Base-by-base conservation (phyloP, 768 basidiomycete species). In the Fibroporia radiculosa region DNA sequence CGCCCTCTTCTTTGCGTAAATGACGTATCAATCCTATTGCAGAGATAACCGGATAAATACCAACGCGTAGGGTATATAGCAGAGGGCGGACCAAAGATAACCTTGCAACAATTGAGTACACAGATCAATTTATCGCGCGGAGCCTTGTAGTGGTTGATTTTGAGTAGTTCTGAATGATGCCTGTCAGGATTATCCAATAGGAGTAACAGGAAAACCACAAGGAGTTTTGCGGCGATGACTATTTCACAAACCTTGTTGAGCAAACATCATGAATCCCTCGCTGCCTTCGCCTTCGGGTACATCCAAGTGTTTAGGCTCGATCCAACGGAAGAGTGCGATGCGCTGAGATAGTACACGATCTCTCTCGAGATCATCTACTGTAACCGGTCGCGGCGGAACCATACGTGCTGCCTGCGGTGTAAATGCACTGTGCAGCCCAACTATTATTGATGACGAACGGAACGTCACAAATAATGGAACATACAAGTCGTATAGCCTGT, bases 141-240 rank as follows among this genome's bases (percentile, higher is more conserved):
- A 8, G 96, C 96, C 63, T 98, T 98, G 71, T 98, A 99, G 60
- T 97, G 93, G 57, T 96, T 98, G 50, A 99, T 84, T 73, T 97
- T 98, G 54, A 92, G 64, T 33, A 99, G 70, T 63, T 99, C 96
- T 91, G 57, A 28, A 25, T n/a, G n/a, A n/a, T n/a, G n/a, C n/a
- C n/a, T n/a, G n/a, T n/a, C n/a, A n/a, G n/a, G n/a, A n/a, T n/a
- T n/a, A n/a, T n/a, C n/a, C n/a, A n/a, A n/a, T n/a, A n/a, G n/a
- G n/a, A n/a, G n/a, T n/a, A n/a, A n/a, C n/a, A n/a, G n/a, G n/a
- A n/a, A n/a, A 25, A 33, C n/a, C n/a, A n/a, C n/a, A n/a, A n/a
- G n/a, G n/a, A n/a, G n/a, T n/a, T n/a, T n/a, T n/a, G n/a, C n/a
- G n/a, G n/a, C n/a, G n/a, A n/a, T n/a, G n/a, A n/a, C n/a, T n/a